Evolutionary conservation across 768 basidiomycete species (phyloP).

Genomic region (Serendipita vermifera): DNA sequence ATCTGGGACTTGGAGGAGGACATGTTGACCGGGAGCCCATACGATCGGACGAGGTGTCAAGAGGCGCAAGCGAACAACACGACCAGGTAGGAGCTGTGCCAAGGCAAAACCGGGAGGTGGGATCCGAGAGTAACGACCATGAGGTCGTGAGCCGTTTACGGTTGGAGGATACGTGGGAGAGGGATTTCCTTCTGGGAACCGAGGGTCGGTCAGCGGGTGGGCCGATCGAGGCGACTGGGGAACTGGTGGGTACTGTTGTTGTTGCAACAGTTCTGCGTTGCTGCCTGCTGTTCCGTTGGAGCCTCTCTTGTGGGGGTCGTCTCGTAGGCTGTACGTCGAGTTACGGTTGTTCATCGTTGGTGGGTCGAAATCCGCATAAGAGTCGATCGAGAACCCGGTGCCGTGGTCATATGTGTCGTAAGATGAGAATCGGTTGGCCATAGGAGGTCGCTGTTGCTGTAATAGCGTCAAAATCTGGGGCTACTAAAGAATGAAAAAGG

Average conservation of each 20-base stretch:
- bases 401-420: too few relatives aligned
- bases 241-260: conserved; percentile 5
- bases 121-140: conserved; percentile 22
- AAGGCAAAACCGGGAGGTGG: conserved; percentile 59
- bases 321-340: not conserved
- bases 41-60: conserved; percentile 40
- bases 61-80: conserved; percentile 55
- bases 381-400: not conserved
- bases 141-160: conserved; percentile 10
- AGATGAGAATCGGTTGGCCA: too few relatives aligned
- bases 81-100: conserved; percentile 55
- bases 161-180: not conserved
- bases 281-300: not conserved
- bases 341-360: not conserved
- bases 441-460: too few relatives aligned
- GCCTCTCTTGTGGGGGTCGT: not conserved
- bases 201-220: not conserved
- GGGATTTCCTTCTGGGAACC: not conserved
- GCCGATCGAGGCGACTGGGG: not conserved
- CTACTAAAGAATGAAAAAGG: too few relatives aligned
- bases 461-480: too few relatives aligned
- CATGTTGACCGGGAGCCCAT: conserved; percentile 73
- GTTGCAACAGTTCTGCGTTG: conserved; percentile 17
- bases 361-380: not conserved
- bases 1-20: conserved; percentile 52